These are phyloP conservation scores for Penicillium sp. DNA, from an alignment of 2,329 filamentous ascomycete genomes.

Conservation along the genomic window DNA sequence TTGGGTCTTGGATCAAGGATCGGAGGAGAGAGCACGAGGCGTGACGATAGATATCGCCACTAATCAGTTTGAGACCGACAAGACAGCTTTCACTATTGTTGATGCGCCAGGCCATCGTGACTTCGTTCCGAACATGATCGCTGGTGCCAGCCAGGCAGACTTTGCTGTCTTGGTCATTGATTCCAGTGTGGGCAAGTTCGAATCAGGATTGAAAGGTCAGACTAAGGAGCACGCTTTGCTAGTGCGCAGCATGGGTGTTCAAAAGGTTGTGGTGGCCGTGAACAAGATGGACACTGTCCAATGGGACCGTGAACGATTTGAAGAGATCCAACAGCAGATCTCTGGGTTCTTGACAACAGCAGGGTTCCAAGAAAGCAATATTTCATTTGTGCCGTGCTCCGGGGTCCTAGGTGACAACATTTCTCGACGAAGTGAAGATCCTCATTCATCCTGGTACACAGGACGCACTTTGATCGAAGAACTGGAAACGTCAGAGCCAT, in stretches of 20 bases:
- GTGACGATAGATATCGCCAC: slow-evolving; percentile 97
- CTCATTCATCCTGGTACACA: slow-evolving; percentile 71
- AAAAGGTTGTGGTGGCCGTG: slow-evolving; percentile 81
- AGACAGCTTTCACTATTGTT: slow-evolving; percentile 85
- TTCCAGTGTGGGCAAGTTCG: slow-evolving; percentile 84
- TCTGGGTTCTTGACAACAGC: slow-evolving; percentile 77
- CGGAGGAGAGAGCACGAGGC: slow-evolving; percentile 82
- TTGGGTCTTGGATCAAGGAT: slow-evolving; percentile 92
- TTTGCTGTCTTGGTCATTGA: slow-evolving; percentile 95
- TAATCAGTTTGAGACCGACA: slow-evolving; percentile 88
- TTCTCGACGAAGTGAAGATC: slow-evolving; percentile 48
- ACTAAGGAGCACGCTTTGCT: slow-evolving; percentile 91
- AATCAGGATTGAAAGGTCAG: slow-evolving; percentile 88
- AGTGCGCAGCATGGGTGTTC: slow-evolving; percentile 85
- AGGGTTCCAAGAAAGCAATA: slow-evolving; percentile 76
- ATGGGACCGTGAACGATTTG: slow-evolving; percentile 81
- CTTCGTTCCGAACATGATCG: slow-evolving; percentile 99
- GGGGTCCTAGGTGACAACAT: slow-evolving; percentile 89
- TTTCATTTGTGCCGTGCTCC: slow-evolving; percentile 85
- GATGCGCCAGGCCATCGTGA: slow-evolving; percentile 93
- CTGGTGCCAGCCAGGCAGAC: slow-evolving; percentile 91
- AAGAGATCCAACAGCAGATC: slow-evolving; percentile 81
- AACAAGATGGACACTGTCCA: slow-evolving; percentile 90
- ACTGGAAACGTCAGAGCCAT: slow-evolving; percentile 77
- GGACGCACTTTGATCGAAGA: slow-evolving; percentile 78